Evolutionary conservation across 495 filamentous ascomycete genomes (phyloP).

Genomic region (Penicillium argentinense): DNA sequence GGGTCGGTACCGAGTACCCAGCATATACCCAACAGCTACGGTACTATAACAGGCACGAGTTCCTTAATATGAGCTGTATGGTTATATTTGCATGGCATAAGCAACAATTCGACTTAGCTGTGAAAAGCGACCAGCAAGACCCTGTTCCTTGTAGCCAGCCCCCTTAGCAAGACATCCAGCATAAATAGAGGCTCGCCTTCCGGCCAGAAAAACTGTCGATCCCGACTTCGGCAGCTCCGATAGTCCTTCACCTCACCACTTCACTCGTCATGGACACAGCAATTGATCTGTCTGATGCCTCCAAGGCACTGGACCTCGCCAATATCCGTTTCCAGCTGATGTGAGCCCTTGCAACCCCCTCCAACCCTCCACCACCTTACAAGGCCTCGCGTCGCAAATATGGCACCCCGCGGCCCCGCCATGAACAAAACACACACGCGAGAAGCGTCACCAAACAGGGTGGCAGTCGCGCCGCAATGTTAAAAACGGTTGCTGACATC

Average conservation of each 20-base stretch:
- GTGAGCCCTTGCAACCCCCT: conserved; percentile 47
- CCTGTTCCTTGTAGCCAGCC: no score
- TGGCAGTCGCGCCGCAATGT: neutral
- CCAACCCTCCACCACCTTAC: neutral
- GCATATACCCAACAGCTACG: neutral
- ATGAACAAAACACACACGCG: neutral
- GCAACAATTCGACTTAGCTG: no score
- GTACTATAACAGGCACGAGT: no score
- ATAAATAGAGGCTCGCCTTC: neutral
- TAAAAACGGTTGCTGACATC: conserved; percentile 8
- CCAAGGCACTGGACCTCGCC: conserved; percentile 81
- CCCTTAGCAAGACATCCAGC: neutral
- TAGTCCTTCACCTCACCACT: conserved; percentile 9
- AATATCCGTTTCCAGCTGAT: conserved; percentile 97
- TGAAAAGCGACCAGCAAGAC: no score
- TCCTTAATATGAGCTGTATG: neutral
- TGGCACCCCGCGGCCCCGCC: conserved; percentile 13
- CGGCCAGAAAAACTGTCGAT: conserved; percentile 1
- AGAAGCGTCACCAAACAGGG: no score
- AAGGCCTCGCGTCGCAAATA: neutral
- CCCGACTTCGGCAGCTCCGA: conserved; percentile 20
- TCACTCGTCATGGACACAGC: conserved; percentile 72
- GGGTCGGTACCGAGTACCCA: conserved; percentile 12
- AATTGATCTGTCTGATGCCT: conserved; percentile 81
- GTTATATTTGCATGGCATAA: no score